Conservation (phyloP, 768 basidiomycete species). For the Russula sp. region DNA sequence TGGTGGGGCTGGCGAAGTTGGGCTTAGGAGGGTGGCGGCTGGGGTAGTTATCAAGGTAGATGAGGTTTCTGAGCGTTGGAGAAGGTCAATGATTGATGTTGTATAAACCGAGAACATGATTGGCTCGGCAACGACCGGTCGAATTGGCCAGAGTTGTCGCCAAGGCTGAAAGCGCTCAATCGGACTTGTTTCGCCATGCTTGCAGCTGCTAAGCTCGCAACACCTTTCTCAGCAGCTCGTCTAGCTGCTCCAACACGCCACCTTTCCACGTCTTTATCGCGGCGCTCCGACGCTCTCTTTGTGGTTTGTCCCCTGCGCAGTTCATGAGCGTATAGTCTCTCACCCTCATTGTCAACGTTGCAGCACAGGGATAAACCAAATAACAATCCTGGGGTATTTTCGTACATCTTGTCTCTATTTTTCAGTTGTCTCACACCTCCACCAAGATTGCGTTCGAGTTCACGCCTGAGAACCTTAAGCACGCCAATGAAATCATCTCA, state of each 20-base stretch:
- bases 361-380: constrained; percentile 94
- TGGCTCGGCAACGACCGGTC: constrained; percentile 29
- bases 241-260: constrained; percentile 25
- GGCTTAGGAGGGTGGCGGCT: constrained; percentile 66
- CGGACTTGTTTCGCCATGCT: constrained; percentile 18
- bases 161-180: not conserved
- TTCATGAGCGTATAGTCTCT: constrained; percentile 23
- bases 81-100: constrained; percentile 55
- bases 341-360: constrained; percentile 28
- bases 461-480: constrained; percentile 73
- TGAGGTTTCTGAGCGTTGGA: constrained; percentile 64
- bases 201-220: constrained; percentile 20
- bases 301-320: constrained; percentile 54
- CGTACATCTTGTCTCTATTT: not conserved
- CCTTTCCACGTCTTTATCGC: constrained; percentile 43
- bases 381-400: constrained; percentile 82
- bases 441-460: constrained; percentile 88
- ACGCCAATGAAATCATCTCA: constrained; percentile 84
- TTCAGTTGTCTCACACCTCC: constrained; percentile 7
- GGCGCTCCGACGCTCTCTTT: constrained; percentile 81
- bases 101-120: constrained; percentile 9
- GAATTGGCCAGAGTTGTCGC: not conserved
- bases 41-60: constrained; percentile 82
- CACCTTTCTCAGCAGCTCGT: constrained; percentile 15
- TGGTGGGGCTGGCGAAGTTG: constrained; percentile 62